Evolutionary conservation across 1,284 basidiomycete species (phyloP), one percentile per base, ranked within the genome.

Genomic region (Sphagnurus paluster): DNA sequence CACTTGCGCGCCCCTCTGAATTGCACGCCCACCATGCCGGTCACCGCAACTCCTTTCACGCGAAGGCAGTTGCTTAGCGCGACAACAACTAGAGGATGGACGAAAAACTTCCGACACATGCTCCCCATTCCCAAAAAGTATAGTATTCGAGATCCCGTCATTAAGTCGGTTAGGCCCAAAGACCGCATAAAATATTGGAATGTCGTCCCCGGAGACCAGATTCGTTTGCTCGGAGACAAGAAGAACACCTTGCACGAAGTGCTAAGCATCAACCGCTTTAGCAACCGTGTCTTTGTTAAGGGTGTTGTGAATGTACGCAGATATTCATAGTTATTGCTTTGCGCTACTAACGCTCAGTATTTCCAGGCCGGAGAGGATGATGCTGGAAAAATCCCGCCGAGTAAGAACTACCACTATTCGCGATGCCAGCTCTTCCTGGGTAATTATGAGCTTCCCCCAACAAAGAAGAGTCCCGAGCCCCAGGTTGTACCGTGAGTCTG

Each of bases 151-250:
- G 67, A 68, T 57, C 60, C 65, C 30, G 56, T 62, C 44, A 64
- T 71, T 50, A 85, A 84, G 61, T 74, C 77, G 33, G 79, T 78
- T 42, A 72, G 76, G 28, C 74, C 77, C 13, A 75, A 75, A 49
- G 84, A 90, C 56, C 76, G 88, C 44, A 86, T 92, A 42, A 88
- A 89, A 64, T 83, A 79, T 61, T 92, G 88, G 88, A 92, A 91
- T 57, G 77, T 92, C 51, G 83, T 90, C 21, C 87, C 89, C 6
- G 88, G 88, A n/a, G 88, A 92, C 67, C 77, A 78, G 46, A 79
- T 92, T 57, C 76, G 84, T 42, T 55, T 90, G 44, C 74, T 77
- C 7, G 86, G 86, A 19, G 84, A 89, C 63, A 71, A 71, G 48
- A 71, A 71, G 35, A 75, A 75, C 38, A 72, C 63, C 2, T 62